Conservation (phyloP, 306 rosid species). For the Vigna mungo region DNA sequence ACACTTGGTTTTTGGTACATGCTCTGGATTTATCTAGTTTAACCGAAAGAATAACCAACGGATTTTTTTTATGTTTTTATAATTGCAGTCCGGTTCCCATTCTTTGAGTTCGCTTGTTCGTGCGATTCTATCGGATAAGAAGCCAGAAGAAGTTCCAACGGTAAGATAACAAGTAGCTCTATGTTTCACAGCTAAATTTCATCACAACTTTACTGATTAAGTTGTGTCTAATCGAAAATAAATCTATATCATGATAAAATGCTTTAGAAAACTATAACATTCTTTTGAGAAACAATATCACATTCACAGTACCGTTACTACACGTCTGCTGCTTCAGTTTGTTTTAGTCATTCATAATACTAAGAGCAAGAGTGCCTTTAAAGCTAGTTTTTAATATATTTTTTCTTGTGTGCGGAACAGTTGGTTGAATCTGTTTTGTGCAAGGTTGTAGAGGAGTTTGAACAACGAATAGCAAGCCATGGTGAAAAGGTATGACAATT, state of each 20-base stretch:
- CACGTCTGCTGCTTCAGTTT: slow-evolving; percentile 3
- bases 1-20: slow-evolving; percentile 49
- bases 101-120: slow-evolving; percentile 78
- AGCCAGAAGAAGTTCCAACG: slow-evolving; percentile 91
- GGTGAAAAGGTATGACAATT: slow-evolving; percentile 62
- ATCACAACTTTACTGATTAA: slow-evolving; percentile 19
- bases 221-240: background rate
- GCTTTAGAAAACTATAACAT: slow-evolving; percentile 17
- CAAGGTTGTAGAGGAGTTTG: slow-evolving; percentile 89
- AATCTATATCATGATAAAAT: background rate
- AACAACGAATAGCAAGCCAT: slow-evolving; percentile 73
- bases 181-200: slow-evolving; percentile 23
- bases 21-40: slow-evolving; percentile 34
- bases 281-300: background rate
- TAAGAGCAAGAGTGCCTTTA: slow-evolving; percentile 22
- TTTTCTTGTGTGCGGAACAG: slow-evolving; percentile 63
- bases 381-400: slow-evolving; percentile 31
- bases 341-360: background rate
- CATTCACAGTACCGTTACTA: background rate
- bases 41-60: slow-evolving; percentile 28
- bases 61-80: slow-evolving; percentile 22
- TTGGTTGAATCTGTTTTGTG: slow-evolving; percentile 88
- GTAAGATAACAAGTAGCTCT: slow-evolving; percentile 52
- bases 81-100: slow-evolving; percentile 65
- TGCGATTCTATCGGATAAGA: slow-evolving; percentile 75